Conservation (phyloP, 805 yeast genomes). For the Suhomyces faveliae region DNA sequence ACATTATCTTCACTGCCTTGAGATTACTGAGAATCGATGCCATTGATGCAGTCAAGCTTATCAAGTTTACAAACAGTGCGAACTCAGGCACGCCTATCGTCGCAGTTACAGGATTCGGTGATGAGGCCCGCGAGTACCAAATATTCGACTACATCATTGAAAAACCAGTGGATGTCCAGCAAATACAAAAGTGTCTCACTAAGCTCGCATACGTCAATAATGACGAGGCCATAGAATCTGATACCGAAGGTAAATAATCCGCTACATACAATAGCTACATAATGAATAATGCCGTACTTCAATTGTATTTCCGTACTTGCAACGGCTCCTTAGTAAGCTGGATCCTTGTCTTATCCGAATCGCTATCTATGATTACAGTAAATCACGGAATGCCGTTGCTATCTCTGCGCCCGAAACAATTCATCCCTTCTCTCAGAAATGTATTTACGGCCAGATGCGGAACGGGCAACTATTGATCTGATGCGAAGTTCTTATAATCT, state of each 20-base stretch:
- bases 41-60: slow-evolving; percentile 72
- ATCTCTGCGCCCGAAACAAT: background rate
- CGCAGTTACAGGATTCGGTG: slow-evolving; percentile 68
- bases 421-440: too few species aligned
- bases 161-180: slow-evolving; percentile 52
- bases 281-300: background rate
- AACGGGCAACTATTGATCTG: too few species aligned
- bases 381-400: background rate
- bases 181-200: slow-evolving; percentile 21
- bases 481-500: too few species aligned
- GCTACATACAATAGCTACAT: background rate
- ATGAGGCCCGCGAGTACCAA: slow-evolving; percentile 57
- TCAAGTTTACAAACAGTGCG: slow-evolving; percentile 72
- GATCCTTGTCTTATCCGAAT: background rate
- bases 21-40: slow-evolving; percentile 66
- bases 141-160: slow-evolving; percentile 70
- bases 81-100: slow-evolving; percentile 77
- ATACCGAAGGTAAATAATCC: slow-evolving; percentile 15
- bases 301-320: background rate
- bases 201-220: slow-evolving; percentile 13
- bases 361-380: background rate
- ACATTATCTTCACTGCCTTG: slow-evolving; percentile 74
- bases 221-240: slow-evolving; percentile 31
- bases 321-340: background rate
- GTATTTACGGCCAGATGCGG: too few species aligned